Evolutionary conservation across 192 early-diverging fungal species (phyloP), one percentile per base, ranked within the genome.

Genomic region (Cladochytrium replicatum): DNA sequence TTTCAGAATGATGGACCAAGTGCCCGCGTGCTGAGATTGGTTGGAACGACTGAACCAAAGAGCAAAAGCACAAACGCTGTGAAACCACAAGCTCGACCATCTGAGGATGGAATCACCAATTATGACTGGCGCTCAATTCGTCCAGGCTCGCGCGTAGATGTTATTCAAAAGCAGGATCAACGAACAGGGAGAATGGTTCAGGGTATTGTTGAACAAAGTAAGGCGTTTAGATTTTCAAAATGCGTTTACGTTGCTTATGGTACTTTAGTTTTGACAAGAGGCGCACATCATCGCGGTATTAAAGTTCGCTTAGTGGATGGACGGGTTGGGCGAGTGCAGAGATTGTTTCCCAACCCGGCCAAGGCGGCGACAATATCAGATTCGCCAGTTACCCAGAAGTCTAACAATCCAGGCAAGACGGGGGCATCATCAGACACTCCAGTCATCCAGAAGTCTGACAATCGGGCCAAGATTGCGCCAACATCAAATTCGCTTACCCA

Each of bases 241-340:
- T 6, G 13, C 7, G 13, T 25, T 24, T 41, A 32, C 5, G 31
- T 29, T 6, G 25, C 51, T 53, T 6, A n/a, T 30, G n/a, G 29
- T 3, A 23, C 7, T 11, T 5, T 32, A 50, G 43, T 69, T n/a
- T 39, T 69, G 24, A 69, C 67, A 5, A 24, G 27, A 13, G 62
- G 67, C 17, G 46, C 60, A 29, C 67, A 69, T 43, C 58, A 57
- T 22, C 52, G 61, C 6, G 67, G 67, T 6, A 46, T 69, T 6
- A 69, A 69, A 52, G 67, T 69, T n/a, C 61, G 55, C 2, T 46
- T 64, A 8, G 28, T n/a, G 2, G 58, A 69, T 41, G 58, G 61
- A 4, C 52, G 46, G 8, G 62, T 64, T n/a, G 67, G 67, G 8
- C 57, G 67, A 8, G 67, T 69, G 6, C 58, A 64, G 30, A 48